phyloP scores from a whole-genome alignment of 371 early-diverging fungal species.

The Mortierella sp. region DNA sequence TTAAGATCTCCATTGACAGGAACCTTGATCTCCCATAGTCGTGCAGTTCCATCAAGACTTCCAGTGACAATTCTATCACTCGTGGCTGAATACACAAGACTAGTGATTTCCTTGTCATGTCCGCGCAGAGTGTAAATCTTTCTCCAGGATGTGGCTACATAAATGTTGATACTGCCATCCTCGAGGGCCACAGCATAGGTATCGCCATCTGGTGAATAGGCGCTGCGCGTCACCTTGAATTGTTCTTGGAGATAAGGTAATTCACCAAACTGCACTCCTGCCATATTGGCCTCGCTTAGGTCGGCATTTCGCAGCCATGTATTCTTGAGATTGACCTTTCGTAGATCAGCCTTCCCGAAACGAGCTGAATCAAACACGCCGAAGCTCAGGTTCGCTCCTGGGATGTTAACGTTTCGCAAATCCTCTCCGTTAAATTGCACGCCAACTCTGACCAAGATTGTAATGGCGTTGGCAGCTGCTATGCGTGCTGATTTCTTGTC shows the following conservation, averaged over 20 bases:
- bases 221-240: not conserved
- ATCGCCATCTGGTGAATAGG: constrained; percentile 10
- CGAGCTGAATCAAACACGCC: constrained; percentile 13
- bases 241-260: constrained; percentile 6
- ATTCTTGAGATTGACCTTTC: constrained; percentile 8
- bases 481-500: not conserved
- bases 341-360: constrained; percentile 6
- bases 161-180: not conserved
- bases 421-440: constrained; percentile 11
- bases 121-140: not conserved
- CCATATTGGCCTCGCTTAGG: constrained; percentile 5
- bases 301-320: constrained; percentile 19
- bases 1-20: not conserved
- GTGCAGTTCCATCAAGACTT: not conserved
- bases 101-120: not conserved
- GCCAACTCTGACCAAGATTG: constrained; percentile 16
- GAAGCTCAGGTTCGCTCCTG: constrained; percentile 11
- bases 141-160: not conserved
- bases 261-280: constrained; percentile 13
- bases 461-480: constrained; percentile 20
- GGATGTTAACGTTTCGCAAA: constrained; percentile 11
- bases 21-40: constrained; percentile 1
- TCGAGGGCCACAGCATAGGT: constrained; percentile 6
- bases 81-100: not conserved
- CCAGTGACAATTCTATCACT: not conserved